A percentile compares a stretch with the other conserved stretches of the same genome.
These are phyloP conservation scores for Colletotrichum chlorophyti DNA, from an alignment of 2,329 filamentous ascomycete species.

Conservation along the genomic window DNA sequence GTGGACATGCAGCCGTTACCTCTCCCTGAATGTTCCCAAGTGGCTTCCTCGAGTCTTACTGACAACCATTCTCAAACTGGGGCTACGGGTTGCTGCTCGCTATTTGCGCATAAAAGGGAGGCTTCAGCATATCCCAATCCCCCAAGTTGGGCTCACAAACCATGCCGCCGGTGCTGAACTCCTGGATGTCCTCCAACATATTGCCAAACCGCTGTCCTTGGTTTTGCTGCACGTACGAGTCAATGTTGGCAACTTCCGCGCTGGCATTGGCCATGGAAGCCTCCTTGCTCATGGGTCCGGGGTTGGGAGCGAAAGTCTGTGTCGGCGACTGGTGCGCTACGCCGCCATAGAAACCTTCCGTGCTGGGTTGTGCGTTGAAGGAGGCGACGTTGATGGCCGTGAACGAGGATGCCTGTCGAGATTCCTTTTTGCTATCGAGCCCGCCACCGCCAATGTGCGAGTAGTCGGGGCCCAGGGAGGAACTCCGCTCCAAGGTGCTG, in stretches of 20 bases:
- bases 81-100: conserved; percentile 6
- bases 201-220: conserved; percentile 20
- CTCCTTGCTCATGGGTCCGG: not conserved
- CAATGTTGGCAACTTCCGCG: conserved; percentile 7
- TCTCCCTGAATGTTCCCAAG: too few species aligned
- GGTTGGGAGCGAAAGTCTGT: not conserved
- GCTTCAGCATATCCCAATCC: conserved; percentile 7
- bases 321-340: conserved; percentile 18
- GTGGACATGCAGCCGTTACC: too few species aligned
- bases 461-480: conserved; percentile 35
- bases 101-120: conserved; percentile 17
- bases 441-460: conserved; percentile 15
- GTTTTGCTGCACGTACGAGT: conserved; percentile 19
- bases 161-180: conserved; percentile 20
- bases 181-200: conserved; percentile 16
- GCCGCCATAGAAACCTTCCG: conserved; percentile 5
- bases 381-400: conserved; percentile 45
- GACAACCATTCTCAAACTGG: too few species aligned
- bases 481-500: conserved; percentile 39
- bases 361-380: not conserved
- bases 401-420: conserved; percentile 40
- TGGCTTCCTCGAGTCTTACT: too few species aligned
- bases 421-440: conserved; percentile 27
- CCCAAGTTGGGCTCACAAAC: conserved; percentile 12
- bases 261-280: not conserved